phyloP scores from a whole-genome alignment of 768 basidiomycete genomes.

The Xanthoconium purpureum region DNA sequence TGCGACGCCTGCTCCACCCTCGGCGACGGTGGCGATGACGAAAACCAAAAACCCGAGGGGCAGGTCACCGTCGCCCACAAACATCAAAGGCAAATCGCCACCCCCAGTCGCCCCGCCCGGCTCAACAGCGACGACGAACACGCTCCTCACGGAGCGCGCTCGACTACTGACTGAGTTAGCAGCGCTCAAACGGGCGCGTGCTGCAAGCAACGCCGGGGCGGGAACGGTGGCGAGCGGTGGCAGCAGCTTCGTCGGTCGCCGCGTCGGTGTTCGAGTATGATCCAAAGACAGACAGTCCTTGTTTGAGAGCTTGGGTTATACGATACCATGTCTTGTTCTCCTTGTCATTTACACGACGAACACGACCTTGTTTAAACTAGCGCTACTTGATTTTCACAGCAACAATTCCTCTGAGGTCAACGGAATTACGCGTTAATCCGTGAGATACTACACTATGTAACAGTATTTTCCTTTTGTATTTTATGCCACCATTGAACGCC shows the following conservation, averaged over 20 bases:
- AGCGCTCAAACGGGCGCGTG: slow-evolving; percentile 33
- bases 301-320: too few relatives aligned
- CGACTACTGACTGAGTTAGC: slow-evolving; percentile 54
- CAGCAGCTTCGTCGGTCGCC: neutral
- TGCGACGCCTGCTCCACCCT: neutral
- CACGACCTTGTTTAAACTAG: too few relatives aligned
- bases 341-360: too few relatives aligned
- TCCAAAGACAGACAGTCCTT: neutral
- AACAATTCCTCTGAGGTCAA: too few relatives aligned
- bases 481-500: slow-evolving; percentile 6
- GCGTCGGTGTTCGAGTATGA: slow-evolving; percentile 13
- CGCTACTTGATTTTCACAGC: too few relatives aligned
- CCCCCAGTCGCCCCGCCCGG: slow-evolving; percentile 11
- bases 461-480: neutral
- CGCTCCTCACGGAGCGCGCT: slow-evolving; percentile 57
- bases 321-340: too few relatives aligned
- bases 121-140: slow-evolving; percentile 41
- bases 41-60: neutral
- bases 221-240: neutral
- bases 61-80: neutral
- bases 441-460: too few relatives aligned
- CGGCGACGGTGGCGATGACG: neutral
- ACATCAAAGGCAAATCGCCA: neutral
- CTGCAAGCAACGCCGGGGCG: slow-evolving; percentile 3
- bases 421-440: too few relatives aligned